A percentile compares a stretch with the other conserved stretches of the same genome.
phyloP scores from a whole-genome alignment of 208 protist genomes.

The Wallacemonas rigidus region DNA sequence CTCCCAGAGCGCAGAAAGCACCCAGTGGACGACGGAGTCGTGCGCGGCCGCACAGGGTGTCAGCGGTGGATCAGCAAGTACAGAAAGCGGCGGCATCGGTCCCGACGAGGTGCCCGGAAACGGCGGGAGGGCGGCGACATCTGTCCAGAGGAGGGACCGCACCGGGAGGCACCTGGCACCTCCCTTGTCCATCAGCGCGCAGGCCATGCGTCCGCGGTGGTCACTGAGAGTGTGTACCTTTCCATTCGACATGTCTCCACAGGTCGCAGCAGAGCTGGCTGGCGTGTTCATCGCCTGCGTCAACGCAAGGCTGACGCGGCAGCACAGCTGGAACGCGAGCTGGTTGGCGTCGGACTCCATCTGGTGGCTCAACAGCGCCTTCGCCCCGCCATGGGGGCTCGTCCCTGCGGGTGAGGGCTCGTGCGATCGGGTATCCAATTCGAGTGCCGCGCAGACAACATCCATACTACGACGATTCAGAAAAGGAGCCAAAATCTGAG shows the following conservation, averaged over 20 bases:
- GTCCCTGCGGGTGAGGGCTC: not conserved
- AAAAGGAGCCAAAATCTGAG: too few species aligned
- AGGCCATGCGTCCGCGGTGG: not conserved
- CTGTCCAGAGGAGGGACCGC: not conserved
- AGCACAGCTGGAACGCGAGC: slow-evolving; percentile 2
- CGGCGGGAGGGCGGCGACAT: not conserved
- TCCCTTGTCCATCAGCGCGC: not conserved
- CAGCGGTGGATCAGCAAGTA: too few species aligned
- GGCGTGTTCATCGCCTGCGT: not conserved
- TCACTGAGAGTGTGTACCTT: not conserved
- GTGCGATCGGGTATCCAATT: not conserved
- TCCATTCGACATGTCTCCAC: too few species aligned
- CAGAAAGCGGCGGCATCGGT: too few species aligned
- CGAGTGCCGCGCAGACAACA: slow-evolving; percentile 8
- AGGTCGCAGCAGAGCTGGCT: not conserved
- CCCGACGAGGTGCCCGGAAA: not conserved
- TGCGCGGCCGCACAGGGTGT: not conserved
- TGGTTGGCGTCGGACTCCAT: not conserved
- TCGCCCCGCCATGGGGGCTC: too few species aligned
- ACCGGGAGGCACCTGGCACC: not conserved
- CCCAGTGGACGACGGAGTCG: not conserved
- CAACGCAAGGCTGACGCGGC: not conserved
- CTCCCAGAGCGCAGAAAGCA: not conserved
- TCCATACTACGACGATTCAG: not conserved
- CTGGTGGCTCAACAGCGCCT: too few species aligned